A percentile compares a stretch with the other conserved stretches of the same genome.
Conservation (phyloP, 495 filamentous ascomycete species). For the Aspergillus nidulans region DNA sequence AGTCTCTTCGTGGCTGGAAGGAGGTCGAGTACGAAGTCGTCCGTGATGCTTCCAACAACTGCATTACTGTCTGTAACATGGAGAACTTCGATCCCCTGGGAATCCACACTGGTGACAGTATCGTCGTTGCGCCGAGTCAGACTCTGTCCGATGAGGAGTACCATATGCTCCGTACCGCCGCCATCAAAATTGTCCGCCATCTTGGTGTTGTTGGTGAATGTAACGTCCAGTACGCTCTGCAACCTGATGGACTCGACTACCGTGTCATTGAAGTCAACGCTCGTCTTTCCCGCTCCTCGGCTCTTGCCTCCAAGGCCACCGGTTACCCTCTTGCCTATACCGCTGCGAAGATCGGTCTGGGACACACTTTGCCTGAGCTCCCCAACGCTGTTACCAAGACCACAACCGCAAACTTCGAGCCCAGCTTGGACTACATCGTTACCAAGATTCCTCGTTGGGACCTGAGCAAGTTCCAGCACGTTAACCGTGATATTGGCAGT, state of each 20-base stretch:
- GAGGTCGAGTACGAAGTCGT: slow-evolving; percentile 98
- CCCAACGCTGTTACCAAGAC: slow-evolving; percentile 98
- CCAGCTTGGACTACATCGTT: slow-evolving; percentile 93
- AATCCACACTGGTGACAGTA: slow-evolving; percentile 95
- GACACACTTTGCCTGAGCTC: slow-evolving; percentile 88
- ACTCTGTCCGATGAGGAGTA: slow-evolving; percentile 96
- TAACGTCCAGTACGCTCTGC: slow-evolving; percentile 96
- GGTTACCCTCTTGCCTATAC: slow-evolving; percentile 96
- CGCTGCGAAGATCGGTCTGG: slow-evolving; percentile 93
- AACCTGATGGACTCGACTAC: slow-evolving; percentile 92
- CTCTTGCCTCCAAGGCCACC: slow-evolving; percentile 92
- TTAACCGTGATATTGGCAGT: slow-evolving; percentile 93
- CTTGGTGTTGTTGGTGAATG: slow-evolving; percentile 95
- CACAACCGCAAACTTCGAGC: slow-evolving; percentile 97
- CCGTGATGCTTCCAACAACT: slow-evolving; percentile 89
- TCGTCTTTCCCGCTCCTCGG: slow-evolving; percentile 89
- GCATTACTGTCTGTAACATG: slow-evolving; percentile 99
- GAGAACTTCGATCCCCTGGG: slow-evolving; percentile 98
- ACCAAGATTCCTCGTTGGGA: slow-evolving; percentile 99
- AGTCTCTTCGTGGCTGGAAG: slow-evolving; percentile 99
- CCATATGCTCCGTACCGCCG: slow-evolving; percentile 95
- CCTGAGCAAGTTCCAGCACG: slow-evolving; percentile 96
- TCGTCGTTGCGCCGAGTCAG: slow-evolving; percentile 93
- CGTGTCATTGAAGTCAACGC: slow-evolving; percentile 98
- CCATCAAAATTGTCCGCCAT: slow-evolving; percentile 94